These are phyloP conservation scores for Pichia sp. DNA, from an alignment of 1,139 yeast species.

Conservation along the genomic window DNA sequence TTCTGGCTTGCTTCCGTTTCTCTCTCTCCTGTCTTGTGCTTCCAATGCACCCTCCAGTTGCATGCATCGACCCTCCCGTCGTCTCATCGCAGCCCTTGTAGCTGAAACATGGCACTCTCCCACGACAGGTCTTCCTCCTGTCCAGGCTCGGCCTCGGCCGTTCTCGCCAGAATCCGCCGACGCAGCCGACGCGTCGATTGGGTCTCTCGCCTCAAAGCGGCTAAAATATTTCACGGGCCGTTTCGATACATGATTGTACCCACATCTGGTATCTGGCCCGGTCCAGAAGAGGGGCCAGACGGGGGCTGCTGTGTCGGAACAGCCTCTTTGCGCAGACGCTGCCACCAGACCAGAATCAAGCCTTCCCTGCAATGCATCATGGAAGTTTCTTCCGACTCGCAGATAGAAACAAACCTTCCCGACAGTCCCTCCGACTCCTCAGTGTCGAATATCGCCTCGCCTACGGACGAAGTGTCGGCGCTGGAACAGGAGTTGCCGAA, in stretches of 20 bases:
- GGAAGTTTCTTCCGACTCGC: background rate
- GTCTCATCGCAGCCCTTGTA: background rate
- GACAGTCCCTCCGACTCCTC: constrained; percentile 7
- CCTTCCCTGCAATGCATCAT: background rate
- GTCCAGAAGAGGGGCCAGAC: too few relatives aligned
- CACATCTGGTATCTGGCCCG: too few relatives aligned
- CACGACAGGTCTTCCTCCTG: too few relatives aligned
- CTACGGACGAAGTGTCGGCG: background rate
- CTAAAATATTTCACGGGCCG: background rate
- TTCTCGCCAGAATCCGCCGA: background rate
- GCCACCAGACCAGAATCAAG: background rate
- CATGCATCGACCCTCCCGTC: background rate
- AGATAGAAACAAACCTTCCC: constrained; percentile 3
- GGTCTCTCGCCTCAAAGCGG: background rate
- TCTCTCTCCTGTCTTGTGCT: background rate
- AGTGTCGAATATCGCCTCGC: constrained; percentile 1
- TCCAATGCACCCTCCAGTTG: background rate
- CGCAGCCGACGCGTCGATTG: background rate
- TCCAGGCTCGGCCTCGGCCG: background rate
- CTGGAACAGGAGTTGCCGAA: background rate
- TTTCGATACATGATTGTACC: background rate
- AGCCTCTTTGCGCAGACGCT: background rate
- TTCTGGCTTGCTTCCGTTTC: background rate
- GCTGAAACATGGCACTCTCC: too few relatives aligned
- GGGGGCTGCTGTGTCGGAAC: too few relatives aligned